A percentile compares a stretch with the other conserved stretches of the same genome.
Conservation (phyloP, 768 basidiomycete species). For the Leccinum uliginosum region DNA sequence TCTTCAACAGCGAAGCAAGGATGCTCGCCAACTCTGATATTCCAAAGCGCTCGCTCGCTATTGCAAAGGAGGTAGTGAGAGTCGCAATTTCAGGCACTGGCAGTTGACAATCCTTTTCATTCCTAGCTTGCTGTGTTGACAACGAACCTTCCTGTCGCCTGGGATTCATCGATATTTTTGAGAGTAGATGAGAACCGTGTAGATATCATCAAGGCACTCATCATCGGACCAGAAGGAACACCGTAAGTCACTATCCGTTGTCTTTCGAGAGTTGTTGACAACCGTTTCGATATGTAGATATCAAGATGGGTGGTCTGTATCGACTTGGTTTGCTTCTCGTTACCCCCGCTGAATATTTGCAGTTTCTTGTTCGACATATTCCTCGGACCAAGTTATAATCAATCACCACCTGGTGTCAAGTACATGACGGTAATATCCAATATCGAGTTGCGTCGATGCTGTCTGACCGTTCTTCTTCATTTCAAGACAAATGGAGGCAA, state of each 20-base stretch:
- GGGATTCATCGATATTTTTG: slow-evolving; percentile 92
- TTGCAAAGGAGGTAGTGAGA: slow-evolving; percentile 84
- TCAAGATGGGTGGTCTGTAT: slow-evolving; percentile 81
- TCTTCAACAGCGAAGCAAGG: slow-evolving; percentile 77
- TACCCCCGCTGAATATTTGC: slow-evolving; percentile 8
- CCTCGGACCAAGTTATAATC: slow-evolving; percentile 85
- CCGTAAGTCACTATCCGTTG: slow-evolving; percentile 52
- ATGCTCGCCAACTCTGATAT: slow-evolving; percentile 83
- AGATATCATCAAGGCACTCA: slow-evolving; percentile 88
- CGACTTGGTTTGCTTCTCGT: neutral
- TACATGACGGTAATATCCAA: slow-evolving; percentile 48
- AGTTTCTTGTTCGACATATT: slow-evolving; percentile 89
- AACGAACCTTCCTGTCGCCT: slow-evolving; percentile 90
- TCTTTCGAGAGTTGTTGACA: slow-evolving; percentile 1
- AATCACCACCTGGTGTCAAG: slow-evolving; percentile 73
- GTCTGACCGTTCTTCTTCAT: slow-evolving; percentile 6
- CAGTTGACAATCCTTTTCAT: slow-evolving; percentile 9
- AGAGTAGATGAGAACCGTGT: slow-evolving; percentile 90
- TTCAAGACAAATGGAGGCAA: slow-evolving; percentile 79
- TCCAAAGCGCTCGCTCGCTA: slow-evolving; percentile 87
- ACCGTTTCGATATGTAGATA: slow-evolving; percentile 45
- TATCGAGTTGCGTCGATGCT: neutral
- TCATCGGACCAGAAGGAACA: slow-evolving; percentile 90
- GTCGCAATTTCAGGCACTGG: neutral
- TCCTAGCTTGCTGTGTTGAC: slow-evolving; percentile 87